Base-by-base conservation (phyloP, 75 land plant genomes). In the Pseudotsuga menziesii region DNA sequence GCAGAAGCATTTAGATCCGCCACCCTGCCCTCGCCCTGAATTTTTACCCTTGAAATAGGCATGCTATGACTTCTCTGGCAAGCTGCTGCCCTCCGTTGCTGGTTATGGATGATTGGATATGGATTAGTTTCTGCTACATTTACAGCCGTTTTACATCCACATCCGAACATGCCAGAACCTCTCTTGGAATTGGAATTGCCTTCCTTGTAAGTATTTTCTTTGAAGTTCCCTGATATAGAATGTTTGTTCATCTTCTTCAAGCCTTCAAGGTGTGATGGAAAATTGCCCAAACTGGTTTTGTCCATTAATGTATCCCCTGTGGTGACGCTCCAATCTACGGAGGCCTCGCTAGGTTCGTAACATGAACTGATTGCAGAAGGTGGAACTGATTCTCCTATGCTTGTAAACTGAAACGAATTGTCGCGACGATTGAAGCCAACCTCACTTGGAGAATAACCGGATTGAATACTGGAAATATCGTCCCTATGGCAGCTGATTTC, bases 261-360 rank as follows among this genome's bases (percentile, higher is more conserved):
- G n/a, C 3, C 27, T 11, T 72, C 74, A 72, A 22, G 22, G 22
- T 44, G 6, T 9, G 56, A 11, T 22, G 52, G 11, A 32, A 64
- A 64, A 17, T 64, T 64, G 20, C 36, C 69, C 41, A 35, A 35
- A 35, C n/a, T 32, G 69, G 5, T 6, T 20, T 64, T 64, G 7
- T 64, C 69, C n/a, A 64, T 35, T 35, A n/a, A n/a, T n/a, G n/a
- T 35, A 3, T 52, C 74, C 14, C 27, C 25, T 13, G 52, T 41
- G 15, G 74, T 48, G 1, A 22, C n/a, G 16, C 74, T 72, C 74
- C 74, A 72, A 23, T 72, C 74, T 12, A 48, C 3, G 14, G 74
- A 72, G 27, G 56, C 56, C 4, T 72, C 74, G 74, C 74, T 72
- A 26, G 56, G 74, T 12, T 72, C 74, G 15, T 56, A 73, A 27